Percentiles rank a stretch among this genome's conserved stretches.
These are phyloP conservation scores for Yarrowia alimentaria DNA, from an alignment of 805 yeast genomes.

Conservation along the genomic window DNA sequence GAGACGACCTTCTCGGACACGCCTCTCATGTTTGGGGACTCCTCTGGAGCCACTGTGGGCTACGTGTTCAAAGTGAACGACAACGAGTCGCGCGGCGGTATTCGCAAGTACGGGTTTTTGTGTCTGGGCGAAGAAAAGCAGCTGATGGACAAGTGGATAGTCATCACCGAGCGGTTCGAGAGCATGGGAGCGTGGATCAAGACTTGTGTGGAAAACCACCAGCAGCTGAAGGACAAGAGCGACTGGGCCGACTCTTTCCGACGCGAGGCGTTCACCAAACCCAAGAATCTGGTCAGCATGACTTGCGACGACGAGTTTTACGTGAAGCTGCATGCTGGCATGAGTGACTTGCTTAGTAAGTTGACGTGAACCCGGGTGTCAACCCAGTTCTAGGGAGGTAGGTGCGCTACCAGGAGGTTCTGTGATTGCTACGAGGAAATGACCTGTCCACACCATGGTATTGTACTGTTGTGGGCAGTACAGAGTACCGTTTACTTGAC, in stretches of 20 bases:
- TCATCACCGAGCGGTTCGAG: slow-evolving; percentile 32
- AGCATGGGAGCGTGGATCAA: slow-evolving; percentile 31
- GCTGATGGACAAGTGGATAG: slow-evolving; percentile 32
- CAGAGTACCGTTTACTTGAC: too few species aligned
- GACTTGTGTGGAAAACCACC: slow-evolving; percentile 28
- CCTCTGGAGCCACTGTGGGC: slow-evolving; percentile 33
- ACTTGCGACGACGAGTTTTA: slow-evolving; percentile 16
- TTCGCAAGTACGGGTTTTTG: slow-evolving; percentile 34
- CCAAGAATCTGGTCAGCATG: slow-evolving; percentile 18
- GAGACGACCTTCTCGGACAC: slow-evolving; percentile 34
- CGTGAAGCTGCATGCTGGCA: slow-evolving; percentile 24
- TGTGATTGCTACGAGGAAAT: too few species aligned
- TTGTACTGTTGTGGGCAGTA: too few species aligned
- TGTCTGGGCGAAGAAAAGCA: slow-evolving; percentile 33
- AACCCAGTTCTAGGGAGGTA: too few species aligned
- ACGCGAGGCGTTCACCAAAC: slow-evolving; percentile 29
- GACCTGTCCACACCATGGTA: too few species aligned
- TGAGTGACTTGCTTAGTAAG: slow-evolving; percentile 11
- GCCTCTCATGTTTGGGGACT: slow-evolving; percentile 35
- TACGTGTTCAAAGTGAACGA: slow-evolving; percentile 34
- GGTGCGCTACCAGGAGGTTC: too few species aligned
- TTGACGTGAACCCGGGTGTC: background rate
- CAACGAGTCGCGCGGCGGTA: slow-evolving; percentile 33
- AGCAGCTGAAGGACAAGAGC: slow-evolving; percentile 28
- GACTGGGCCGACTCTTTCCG: slow-evolving; percentile 32